Conservation (phyloP, 805 yeast species). For the Zygosaccharomyces siamensis region DNA sequence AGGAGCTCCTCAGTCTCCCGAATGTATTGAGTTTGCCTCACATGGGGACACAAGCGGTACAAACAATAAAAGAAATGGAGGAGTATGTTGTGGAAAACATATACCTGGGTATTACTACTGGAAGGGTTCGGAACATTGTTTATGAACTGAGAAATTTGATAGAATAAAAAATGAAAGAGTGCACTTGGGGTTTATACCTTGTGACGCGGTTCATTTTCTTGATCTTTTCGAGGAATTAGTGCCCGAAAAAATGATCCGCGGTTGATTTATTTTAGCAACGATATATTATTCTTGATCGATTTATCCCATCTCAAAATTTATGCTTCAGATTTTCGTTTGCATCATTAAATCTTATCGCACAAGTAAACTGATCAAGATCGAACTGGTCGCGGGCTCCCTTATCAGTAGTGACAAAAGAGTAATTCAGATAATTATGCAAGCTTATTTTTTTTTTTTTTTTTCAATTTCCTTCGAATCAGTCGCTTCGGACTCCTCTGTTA, state of each 20-base stretch:
- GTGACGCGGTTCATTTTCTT: background rate
- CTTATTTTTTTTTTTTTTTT: background rate
- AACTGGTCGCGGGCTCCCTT: background rate
- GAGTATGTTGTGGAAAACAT: constrained; percentile 65
- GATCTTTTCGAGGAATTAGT: background rate
- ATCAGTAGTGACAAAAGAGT: background rate
- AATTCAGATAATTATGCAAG: background rate
- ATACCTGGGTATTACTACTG: constrained; percentile 48
- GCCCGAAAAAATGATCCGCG: background rate
- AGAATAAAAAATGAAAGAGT: background rate
- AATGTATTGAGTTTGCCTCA: constrained; percentile 72
- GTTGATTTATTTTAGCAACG: background rate
- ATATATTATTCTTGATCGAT: background rate
- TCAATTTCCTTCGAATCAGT: no score
- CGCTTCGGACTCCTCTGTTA: no score
- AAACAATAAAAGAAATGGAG: constrained; percentile 74
- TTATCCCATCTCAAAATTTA: background rate
- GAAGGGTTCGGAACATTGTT: constrained; percentile 63
- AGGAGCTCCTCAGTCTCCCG: constrained; percentile 52
- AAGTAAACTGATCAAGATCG: background rate
- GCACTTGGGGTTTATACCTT: background rate
- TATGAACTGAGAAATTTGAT: constrained; percentile 52
- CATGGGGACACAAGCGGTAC: constrained; percentile 72
- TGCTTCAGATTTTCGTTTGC: background rate
- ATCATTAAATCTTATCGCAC: background rate